A percentile compares a stretch with the other conserved stretches of the same genome.
Evolutionary conservation across 202 grass and related monocot species (phyloP).

Genomic region (Panicum virgatum): DNA sequence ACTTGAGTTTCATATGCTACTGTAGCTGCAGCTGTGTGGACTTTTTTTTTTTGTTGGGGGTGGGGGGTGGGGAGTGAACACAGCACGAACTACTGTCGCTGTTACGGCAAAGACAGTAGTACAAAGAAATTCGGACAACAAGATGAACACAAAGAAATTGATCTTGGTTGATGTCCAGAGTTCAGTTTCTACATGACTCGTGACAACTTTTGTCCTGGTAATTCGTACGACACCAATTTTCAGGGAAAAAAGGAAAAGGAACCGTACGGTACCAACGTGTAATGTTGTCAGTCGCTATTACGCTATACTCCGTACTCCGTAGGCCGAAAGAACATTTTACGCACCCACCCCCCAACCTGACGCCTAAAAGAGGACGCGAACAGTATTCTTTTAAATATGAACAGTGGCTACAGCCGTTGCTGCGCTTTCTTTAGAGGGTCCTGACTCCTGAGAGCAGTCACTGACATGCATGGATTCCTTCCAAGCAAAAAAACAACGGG

Average conservation of each 20-base stretch:
- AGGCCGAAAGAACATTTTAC: slow-evolving; percentile 10
- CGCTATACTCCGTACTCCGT: no score
- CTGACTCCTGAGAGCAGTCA: slow-evolving; percentile 10
- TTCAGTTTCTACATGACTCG: not conserved
- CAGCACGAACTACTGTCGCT: no score
- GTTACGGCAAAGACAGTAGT: not conserved
- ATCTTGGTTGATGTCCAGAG: not conserved
- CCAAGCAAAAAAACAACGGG: slow-evolving; percentile 36
- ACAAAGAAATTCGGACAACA: not conserved
- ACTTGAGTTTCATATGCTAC: not conserved
- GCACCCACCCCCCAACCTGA: no score
- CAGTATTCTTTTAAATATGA: slow-evolving; percentile 16
- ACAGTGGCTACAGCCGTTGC: not conserved
- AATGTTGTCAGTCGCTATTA: not conserved
- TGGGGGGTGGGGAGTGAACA: not conserved
- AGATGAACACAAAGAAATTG: not conserved
- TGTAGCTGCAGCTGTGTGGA: not conserved
- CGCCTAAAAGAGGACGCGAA: not conserved
- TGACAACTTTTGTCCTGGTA: not conserved
- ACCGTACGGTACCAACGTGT: not conserved
- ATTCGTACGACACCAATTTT: not conserved
- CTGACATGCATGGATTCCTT: slow-evolving; percentile 45
- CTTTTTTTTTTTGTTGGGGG: not conserved
- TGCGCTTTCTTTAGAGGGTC: not conserved
- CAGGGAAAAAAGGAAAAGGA: not conserved